Evolutionary conservation across 2,329 filamentous ascomycete species (phyloP), one percentile per base, ranked within the genome.

Genomic region (Neofusicoccum umdonicola): DNA sequence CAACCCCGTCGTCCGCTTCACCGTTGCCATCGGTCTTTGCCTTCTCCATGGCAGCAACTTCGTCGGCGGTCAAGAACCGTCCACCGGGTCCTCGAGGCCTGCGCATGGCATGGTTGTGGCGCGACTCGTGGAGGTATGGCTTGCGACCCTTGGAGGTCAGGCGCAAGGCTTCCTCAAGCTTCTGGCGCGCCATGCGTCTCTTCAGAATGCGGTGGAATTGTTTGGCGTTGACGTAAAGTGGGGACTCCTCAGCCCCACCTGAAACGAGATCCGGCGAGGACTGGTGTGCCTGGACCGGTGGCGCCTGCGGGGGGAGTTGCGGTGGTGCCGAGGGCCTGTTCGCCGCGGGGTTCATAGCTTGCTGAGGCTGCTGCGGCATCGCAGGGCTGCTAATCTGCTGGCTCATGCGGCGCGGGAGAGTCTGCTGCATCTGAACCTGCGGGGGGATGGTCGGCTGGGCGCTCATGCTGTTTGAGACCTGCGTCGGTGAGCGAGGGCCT

Each of bases 171-270:
- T 99, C 95, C 77, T 99, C 95, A 15, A 99, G 83, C 76, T 92
- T 92, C 78, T 98, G 95, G 39, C 95, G 87, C 6, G 95, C 95
- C 68, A 98, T 92, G 66, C 95, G 87, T 65, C 95, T 87, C 83
- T 99, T 98, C 63, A 99, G 80, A 56, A 99, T 99, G 31, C 95
- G 90, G 76, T 99, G 95, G 71, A 99, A 99, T 73, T 99, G 95
- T 77, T 99, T 99, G 4, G 95, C 95, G 72, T 99, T 99, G 73
- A 99, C 95, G 71, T 99, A 99, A 0, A 99, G 82, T 0, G 95
- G 95, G 0, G 94, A 94, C 74, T 99, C 95, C 76, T 98, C 95
- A 3, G 88, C 88, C 13, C 85, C 85, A 13, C 82, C 84, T 7
- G 89, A 82, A 1, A 90, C 85, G 71, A 95, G 87, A 74, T 97